Conservation (phyloP, 495 filamentous ascomycete genomes). For the Xylaria palmicola region DNA sequence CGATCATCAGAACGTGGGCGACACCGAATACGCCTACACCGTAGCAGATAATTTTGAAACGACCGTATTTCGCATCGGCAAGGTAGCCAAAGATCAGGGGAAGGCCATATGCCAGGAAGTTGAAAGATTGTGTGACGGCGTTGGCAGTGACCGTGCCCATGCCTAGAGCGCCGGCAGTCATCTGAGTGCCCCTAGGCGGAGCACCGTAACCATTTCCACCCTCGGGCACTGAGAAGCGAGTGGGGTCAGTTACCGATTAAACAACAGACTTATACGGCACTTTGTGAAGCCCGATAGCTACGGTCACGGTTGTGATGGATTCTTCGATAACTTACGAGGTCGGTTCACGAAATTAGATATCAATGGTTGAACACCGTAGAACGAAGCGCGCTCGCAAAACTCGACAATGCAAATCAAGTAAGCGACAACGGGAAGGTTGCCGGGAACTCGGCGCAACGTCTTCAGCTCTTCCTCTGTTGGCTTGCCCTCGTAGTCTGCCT, state of each 20-base stretch:
- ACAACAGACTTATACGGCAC: no score
- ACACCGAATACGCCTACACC: constrained; percentile 64
- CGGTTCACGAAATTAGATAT: constrained; percentile 61
- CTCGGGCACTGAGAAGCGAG: constrained; percentile 33
- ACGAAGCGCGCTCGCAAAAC: constrained; percentile 61
- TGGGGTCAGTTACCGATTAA: neutral
- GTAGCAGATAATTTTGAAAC: constrained; percentile 61
- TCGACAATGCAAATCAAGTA: constrained; percentile 60
- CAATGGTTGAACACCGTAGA: constrained; percentile 56
- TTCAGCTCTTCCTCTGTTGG: constrained; percentile 58
- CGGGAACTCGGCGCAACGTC: constrained; percentile 58
- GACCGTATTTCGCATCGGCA: constrained; percentile 57
- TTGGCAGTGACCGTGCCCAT: constrained; percentile 60
- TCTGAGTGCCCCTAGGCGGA: constrained; percentile 50
- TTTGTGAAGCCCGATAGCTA: no score
- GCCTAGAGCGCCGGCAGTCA: constrained; percentile 58
- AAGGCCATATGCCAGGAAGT: constrained; percentile 58
- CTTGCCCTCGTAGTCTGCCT: constrained; percentile 44
- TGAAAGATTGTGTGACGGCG: constrained; percentile 59
- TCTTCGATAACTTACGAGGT: constrained; percentile 23
- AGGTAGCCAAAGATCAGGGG: constrained; percentile 59
- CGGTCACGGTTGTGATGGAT: neutral
- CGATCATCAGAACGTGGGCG: constrained; percentile 63
- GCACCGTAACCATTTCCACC: constrained; percentile 64
- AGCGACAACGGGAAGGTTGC: constrained; percentile 49